Percentiles rank a stretch among this genome's conserved stretches.
Conservation (phyloP, 345 rosid species). For the Eucalyptus pauciflora region DNA sequence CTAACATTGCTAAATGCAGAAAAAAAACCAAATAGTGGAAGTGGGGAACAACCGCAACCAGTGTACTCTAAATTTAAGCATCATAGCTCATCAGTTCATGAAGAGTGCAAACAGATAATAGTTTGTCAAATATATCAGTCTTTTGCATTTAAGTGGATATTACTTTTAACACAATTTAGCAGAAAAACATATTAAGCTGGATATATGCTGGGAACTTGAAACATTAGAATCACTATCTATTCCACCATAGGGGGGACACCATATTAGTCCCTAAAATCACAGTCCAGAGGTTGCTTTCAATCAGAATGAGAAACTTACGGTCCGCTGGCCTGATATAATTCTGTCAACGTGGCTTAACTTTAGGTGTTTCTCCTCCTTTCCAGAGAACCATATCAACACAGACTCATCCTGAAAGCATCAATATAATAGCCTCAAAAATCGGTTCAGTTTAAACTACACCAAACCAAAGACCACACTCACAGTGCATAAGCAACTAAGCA, state of each 20-base stretch:
- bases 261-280: not conserved
- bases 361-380: slow-evolving; percentile 87
- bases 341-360: slow-evolving; percentile 81
- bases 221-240: not conserved
- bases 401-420: slow-evolving; percentile 75
- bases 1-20: not conserved
- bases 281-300: not conserved
- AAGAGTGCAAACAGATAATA: not conserved
- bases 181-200: not conserved
- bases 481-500: not conserved
- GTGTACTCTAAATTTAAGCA: not conserved
- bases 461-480: not conserved
- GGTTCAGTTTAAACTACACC: not conserved
- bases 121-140: not conserved
- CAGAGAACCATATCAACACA: slow-evolving; percentile 93
- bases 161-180: not conserved
- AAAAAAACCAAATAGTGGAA: not conserved
- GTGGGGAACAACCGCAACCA: not conserved
- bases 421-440: not conserved
- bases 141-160: not conserved
- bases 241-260: not conserved
- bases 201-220: not conserved
- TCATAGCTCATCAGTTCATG: not conserved
- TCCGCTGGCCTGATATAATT: slow-evolving; percentile 94
- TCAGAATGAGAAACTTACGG: slow-evolving; percentile 52